Percentiles rank a stretch among this genome's conserved stretches.
Conservation (phyloP, 2,329 filamentous ascomycete genomes). For the Stemphylium beticola region DNA sequence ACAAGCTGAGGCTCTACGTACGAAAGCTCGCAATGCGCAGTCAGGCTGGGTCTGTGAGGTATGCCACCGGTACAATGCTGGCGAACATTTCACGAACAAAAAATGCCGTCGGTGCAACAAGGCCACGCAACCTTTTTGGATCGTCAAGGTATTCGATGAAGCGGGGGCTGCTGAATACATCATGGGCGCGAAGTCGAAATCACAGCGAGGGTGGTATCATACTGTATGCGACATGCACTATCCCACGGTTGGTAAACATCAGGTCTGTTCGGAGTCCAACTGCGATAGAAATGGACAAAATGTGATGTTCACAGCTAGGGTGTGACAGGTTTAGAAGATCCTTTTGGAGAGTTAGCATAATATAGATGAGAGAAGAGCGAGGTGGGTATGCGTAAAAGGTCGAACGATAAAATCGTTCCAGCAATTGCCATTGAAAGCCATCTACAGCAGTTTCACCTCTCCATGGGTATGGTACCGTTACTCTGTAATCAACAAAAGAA, state of each 20-base stretch:
- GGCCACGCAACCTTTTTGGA: too few relatives aligned
- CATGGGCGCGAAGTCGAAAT: neutral
- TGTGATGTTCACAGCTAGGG: neutral
- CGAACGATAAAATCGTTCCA: too few relatives aligned
- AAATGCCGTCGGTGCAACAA: neutral
- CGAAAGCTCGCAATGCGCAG: neutral
- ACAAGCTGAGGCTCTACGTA: too few relatives aligned
- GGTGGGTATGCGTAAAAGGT: too few relatives aligned
- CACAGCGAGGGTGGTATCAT: neutral
- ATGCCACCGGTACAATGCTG: neutral
- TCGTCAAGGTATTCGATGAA: neutral
- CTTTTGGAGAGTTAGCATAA: too few relatives aligned
- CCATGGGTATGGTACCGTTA: too few relatives aligned
- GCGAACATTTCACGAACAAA: neutral
- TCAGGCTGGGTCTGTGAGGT: neutral
- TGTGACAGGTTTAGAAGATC: neutral
- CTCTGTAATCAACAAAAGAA: too few relatives aligned
- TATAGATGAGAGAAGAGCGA: too few relatives aligned
- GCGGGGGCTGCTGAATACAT: neutral
- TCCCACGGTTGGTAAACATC: neutral
- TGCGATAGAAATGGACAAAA: neutral
- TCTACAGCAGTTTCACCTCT: too few relatives aligned
- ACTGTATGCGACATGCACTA: neutral
- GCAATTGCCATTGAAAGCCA: too few relatives aligned
- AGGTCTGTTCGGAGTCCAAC: neutral